A percentile compares a stretch with the other conserved stretches of the same genome.
Evolutionary conservation across 768 basidiomycete species (phyloP).

Genomic region (Boletus pseudopeckii): DNA sequence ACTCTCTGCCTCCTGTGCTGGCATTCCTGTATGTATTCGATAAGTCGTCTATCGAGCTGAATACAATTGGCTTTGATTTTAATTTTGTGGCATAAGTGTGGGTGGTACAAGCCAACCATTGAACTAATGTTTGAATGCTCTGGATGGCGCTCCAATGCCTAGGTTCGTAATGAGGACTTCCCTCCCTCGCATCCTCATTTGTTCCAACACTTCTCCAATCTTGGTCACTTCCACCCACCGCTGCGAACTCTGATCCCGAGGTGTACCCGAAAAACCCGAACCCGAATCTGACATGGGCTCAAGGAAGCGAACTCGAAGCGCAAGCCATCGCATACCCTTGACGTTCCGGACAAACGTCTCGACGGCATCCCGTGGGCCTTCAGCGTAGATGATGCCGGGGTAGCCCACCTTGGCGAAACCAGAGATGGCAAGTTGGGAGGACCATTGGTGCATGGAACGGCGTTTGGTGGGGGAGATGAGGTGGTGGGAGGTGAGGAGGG

Average conservation of each 20-base stretch:
- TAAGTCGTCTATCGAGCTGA: conserved; percentile 16
- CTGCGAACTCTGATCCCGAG: background rate
- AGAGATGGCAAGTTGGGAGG: conserved; percentile 46
- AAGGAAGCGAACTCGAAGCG: background rate
- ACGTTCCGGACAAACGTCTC: conserved; percentile 65
- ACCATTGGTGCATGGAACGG: conserved; percentile 53
- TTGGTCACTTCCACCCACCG: conserved; percentile 66
- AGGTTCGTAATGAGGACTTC: conserved; percentile 57
- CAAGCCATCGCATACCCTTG: conserved; percentile 32
- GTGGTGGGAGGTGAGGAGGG: conserved; percentile 71
- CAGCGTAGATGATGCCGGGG: conserved; percentile 73
- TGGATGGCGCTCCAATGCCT: conserved; percentile 52
- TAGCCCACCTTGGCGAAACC: conserved; percentile 77
- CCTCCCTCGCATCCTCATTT: conserved; percentile 56
- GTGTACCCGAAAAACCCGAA: background rate
- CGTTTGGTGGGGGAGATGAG: conserved; percentile 64
- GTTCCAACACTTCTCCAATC: conserved; percentile 64
- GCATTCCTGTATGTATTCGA: conserved; percentile 23
- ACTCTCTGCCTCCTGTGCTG: conserved; percentile 1
- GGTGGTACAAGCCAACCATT: no score
- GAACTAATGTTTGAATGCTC: background rate
- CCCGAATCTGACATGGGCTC: background rate
- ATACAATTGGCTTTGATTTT: conserved; percentile 14
- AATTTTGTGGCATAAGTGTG: background rate
- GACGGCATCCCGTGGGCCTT: conserved; percentile 49